These are phyloP conservation scores for Suillus weaverae DNA, from an alignment of 768 basidiomycete species.

Conservation along the genomic window DNA sequence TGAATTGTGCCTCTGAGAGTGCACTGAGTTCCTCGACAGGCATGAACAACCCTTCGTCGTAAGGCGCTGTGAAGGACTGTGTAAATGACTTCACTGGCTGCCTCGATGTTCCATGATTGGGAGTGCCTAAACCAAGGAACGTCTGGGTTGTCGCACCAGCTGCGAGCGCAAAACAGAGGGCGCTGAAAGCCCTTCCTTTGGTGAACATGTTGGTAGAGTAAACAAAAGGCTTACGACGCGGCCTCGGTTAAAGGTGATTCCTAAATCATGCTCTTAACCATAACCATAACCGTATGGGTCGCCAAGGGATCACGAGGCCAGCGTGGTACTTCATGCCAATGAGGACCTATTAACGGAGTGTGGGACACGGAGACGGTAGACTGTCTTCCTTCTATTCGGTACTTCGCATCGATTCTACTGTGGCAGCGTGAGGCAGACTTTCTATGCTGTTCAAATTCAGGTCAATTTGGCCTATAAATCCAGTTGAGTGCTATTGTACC, in stretches of 20 bases:
- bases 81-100: constrained; percentile 5
- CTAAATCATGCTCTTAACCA: background rate
- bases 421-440: background rate
- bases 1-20: constrained; percentile 35
- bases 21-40: constrained; percentile 32
- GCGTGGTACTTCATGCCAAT: background rate
- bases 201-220: background rate
- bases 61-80: constrained; percentile 15
- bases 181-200: background rate
- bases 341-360: background rate
- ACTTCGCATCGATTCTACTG: too few relatives aligned
- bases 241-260: background rate
- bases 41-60: constrained; percentile 34
- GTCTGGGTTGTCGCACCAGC: constrained; percentile 23
- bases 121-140: constrained; percentile 12
- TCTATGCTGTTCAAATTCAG: background rate
- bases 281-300: background rate
- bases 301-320: background rate
- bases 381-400: background rate
- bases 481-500: background rate
- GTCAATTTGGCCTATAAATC: background rate
- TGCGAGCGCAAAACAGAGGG: background rate
- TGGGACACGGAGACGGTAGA: background rate
- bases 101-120: background rate
- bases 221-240: background rate